phyloP scores from a whole-genome alignment of 2,329 filamentous ascomycete genomes.

The Dothideomycetes sp. region DNA sequence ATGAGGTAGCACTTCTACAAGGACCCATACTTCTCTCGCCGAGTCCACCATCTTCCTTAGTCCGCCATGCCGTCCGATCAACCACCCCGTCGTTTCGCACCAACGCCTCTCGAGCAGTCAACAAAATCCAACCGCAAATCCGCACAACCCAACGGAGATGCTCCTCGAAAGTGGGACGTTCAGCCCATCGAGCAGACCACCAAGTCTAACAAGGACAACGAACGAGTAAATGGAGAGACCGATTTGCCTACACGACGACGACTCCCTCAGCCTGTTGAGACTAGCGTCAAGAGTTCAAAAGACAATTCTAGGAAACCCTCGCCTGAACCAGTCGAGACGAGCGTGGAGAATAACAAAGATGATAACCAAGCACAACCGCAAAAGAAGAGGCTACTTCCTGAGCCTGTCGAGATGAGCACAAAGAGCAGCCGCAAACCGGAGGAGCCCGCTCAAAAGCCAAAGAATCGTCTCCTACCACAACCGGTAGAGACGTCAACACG shows the following conservation, averaged over 20 bases:
- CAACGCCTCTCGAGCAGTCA: slow-evolving; percentile 64
- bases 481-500: slow-evolving; percentile 58
- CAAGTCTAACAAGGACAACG: slow-evolving; percentile 11
- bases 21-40: background rate
- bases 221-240: slow-evolving; percentile 1
- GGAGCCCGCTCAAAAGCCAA: slow-evolving; percentile 4
- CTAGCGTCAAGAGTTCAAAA: slow-evolving; percentile 24
- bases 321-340: slow-evolving; percentile 33
- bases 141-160: slow-evolving; percentile 20
- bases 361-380: slow-evolving; percentile 13
- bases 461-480: slow-evolving; percentile 12
- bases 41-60: background rate
- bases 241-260: slow-evolving; percentile 22
- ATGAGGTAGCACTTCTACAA: slow-evolving; percentile 4
- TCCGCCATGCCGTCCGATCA: slow-evolving; percentile 14
- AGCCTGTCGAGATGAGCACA: slow-evolving; percentile 25
- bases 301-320: too few relatives aligned
- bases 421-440: slow-evolving; percentile 17
- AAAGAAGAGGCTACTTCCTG: slow-evolving; percentile 24
- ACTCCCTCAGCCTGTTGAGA: slow-evolving; percentile 33
- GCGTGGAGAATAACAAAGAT: slow-evolving; percentile 23
- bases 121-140: slow-evolving; percentile 48
- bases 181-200: slow-evolving; percentile 31
- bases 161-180: slow-evolving; percentile 41
- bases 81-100: slow-evolving; percentile 46